Evolutionary conservation across 768 basidiomycete species (phyloP).

Genomic region (Piloderma croceum): DNA sequence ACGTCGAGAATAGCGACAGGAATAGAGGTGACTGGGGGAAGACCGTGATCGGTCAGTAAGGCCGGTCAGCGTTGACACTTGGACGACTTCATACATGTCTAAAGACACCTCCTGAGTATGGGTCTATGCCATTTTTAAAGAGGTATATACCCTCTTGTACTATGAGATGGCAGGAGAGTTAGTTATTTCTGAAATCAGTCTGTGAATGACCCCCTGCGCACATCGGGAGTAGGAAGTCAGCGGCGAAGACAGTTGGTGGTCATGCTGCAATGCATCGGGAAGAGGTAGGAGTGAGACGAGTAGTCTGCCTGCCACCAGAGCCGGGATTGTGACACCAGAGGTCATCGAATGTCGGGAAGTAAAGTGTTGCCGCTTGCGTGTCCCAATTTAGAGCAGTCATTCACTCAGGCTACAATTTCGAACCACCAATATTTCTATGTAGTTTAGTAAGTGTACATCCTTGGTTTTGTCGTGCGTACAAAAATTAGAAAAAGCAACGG

Average conservation of each 20-base stretch:
- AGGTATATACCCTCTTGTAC: conserved; percentile 90
- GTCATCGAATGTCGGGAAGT: no score
- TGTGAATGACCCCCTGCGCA: conserved; percentile 34
- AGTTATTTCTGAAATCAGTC: conserved; percentile 3
- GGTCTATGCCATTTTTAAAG: conserved; percentile 69
- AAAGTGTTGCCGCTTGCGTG: no score
- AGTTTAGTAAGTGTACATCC: no score
- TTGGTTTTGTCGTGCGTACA: no score
- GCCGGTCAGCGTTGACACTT: background rate
- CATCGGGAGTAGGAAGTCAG: conserved; percentile 74
- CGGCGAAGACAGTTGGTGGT: conserved; percentile 77
- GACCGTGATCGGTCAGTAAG: conserved; percentile 6
- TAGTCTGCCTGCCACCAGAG: conserved; percentile 44
- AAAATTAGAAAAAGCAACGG: no score
- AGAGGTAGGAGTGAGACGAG: conserved; percentile 48
- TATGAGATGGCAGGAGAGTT: conserved; percentile 28
- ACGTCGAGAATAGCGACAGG: conserved; percentile 67
- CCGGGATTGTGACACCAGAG: conserved; percentile 35
- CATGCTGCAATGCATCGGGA: conserved; percentile 49
- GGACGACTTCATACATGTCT: conserved; percentile 62
- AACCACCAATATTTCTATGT: no score
- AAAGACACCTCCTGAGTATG: conserved; percentile 83
- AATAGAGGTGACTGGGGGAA: conserved; percentile 70
- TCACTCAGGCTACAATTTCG: no score
- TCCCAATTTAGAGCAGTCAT: no score